Evolutionary conservation across 495 filamentous ascomycete genomes (phyloP), one percentile per base, ranked within the genome.

Genomic region (Penicillium fimorum): DNA sequence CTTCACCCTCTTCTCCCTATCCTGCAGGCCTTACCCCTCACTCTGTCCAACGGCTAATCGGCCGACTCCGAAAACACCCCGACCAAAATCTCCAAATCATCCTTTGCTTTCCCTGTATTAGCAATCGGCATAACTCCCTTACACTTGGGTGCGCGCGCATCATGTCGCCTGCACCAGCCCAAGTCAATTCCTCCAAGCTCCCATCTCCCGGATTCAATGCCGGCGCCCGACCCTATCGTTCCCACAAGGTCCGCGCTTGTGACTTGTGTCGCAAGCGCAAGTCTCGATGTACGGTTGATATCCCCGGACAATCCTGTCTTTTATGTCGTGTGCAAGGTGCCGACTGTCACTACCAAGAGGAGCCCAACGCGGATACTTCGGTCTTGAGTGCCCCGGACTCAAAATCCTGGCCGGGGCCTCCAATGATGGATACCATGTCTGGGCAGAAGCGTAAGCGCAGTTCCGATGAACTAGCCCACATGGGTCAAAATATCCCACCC

Each of bases 221-320:
- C 44, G 76, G 76, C 10, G 70, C 76, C 47, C 67, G 76, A 49
- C 78, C 78, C 2, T 80, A 81, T 56, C 64, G 78, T 43, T 81
- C 78, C 17, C 78, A 81, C 67, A 79, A 79, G 53, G 73, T 78
- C 46, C 70, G 76, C 56, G 78, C 78, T 24, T 81, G 78, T 58
- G 72, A 79, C 56, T 64, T 77, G n/a, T 81, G 78, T 62, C 69
- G 78, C 54, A 77, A 77, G 58, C 73, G 78, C 64, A 81, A 81
- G 61, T 78, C 76, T 2, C 71, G 78, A 58, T 81, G 78, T 53
- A 78, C 75, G 2, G 75, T 79, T 10, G 78, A 80, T 56, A 77
- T 76, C 29, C 73, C 74, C 4, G 72, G 75, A 30, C 71, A 76
- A 43, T 76, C 75, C 6, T 81, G 78, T 49, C 64, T 80, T 0